Evolutionary conservation across 345 rosid species (phyloP).

Genomic region (Hirschfeldia incana): DNA sequence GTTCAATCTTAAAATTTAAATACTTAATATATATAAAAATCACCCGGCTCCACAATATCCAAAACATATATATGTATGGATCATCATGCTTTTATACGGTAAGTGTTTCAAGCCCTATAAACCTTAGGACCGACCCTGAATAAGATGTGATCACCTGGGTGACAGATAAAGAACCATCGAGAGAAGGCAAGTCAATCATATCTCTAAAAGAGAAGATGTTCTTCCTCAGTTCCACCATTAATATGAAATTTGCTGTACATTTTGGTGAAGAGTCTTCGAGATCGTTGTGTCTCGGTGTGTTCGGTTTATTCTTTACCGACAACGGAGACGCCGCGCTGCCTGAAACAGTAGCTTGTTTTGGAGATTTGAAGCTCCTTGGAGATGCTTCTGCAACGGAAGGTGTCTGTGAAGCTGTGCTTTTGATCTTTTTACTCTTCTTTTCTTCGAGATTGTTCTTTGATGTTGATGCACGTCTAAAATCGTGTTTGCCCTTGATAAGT

Average conservation of each 20-base stretch:
- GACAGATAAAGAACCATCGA: slow-evolving; percentile 48
- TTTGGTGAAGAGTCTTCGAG: slow-evolving; percentile 29
- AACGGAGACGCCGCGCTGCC: slow-evolving; percentile 18
- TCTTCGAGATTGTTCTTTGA: slow-evolving; percentile 26
- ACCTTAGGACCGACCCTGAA: background rate
- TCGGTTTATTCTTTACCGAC: slow-evolving; percentile 11
- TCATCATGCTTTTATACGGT: background rate
- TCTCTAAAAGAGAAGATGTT: slow-evolving; percentile 69
- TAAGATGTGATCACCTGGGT: slow-evolving; percentile 44
- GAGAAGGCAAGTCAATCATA: slow-evolving; percentile 66
- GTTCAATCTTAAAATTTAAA: background rate
- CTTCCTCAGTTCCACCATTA: slow-evolving; percentile 67
- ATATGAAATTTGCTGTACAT: slow-evolving; percentile 40
- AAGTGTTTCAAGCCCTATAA: background rate
- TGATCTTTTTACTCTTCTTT: slow-evolving; percentile 18
- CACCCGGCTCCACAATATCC: background rate
- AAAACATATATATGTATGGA: background rate
- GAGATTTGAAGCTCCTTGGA: slow-evolving; percentile 30
- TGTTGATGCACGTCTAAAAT: slow-evolving; percentile 1
- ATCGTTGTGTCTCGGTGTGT: slow-evolving; percentile 22
- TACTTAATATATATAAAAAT: background rate
- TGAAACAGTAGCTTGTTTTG: slow-evolving; percentile 28
- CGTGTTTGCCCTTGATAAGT: slow-evolving; percentile 1
- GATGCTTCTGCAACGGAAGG: slow-evolving; percentile 19
- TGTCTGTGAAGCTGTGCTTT: slow-evolving; percentile 19